Conservation (phyloP, 1,139 yeast species). For the Suzukiozyma palmioleophila region DNA sequence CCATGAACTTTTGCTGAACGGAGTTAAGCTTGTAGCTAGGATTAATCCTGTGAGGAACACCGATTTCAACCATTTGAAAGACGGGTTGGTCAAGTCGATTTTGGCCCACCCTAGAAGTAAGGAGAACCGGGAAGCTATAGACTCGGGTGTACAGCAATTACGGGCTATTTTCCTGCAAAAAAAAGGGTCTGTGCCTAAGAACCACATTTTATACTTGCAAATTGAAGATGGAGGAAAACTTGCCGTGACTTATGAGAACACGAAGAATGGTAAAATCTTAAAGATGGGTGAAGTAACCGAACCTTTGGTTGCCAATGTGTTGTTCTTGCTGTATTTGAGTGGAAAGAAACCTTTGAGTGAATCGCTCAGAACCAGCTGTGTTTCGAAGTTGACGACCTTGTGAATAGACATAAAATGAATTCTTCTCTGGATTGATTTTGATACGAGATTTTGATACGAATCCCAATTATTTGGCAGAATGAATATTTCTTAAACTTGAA, state of each 20-base stretch:
- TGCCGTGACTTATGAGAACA: constrained; percentile 37
- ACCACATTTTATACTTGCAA: constrained; percentile 52
- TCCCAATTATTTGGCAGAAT: no score
- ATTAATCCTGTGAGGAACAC: constrained; percentile 87
- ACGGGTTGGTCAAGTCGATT: constrained; percentile 80
- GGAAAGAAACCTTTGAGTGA: constrained; percentile 58
- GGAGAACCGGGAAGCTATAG: constrained; percentile 30
- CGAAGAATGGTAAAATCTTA: constrained; percentile 23
- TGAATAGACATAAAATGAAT: background rate
- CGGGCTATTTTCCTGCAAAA: constrained; percentile 44
- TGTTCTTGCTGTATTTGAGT: constrained; percentile 58
- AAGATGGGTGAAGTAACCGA: constrained; percentile 46
- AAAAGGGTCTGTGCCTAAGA: constrained; percentile 63
- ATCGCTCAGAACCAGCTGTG: constrained; percentile 32
- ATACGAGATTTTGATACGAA: no score
- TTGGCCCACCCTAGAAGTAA: constrained; percentile 51
- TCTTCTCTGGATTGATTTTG: no score
- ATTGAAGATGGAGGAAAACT: constrained; percentile 43
- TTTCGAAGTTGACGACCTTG: constrained; percentile 7
- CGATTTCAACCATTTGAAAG: constrained; percentile 82
- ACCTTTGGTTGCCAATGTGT: constrained; percentile 48
- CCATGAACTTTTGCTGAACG: constrained; percentile 52
- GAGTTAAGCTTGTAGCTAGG: constrained; percentile 62
- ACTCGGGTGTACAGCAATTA: constrained; percentile 53
- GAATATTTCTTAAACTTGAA: no score